Percentiles rank a stretch among this genome's conserved stretches.
phyloP scores from a whole-genome alignment of 1,284 basidiomycete genomes.

The Macrocybe sp. region DNA sequence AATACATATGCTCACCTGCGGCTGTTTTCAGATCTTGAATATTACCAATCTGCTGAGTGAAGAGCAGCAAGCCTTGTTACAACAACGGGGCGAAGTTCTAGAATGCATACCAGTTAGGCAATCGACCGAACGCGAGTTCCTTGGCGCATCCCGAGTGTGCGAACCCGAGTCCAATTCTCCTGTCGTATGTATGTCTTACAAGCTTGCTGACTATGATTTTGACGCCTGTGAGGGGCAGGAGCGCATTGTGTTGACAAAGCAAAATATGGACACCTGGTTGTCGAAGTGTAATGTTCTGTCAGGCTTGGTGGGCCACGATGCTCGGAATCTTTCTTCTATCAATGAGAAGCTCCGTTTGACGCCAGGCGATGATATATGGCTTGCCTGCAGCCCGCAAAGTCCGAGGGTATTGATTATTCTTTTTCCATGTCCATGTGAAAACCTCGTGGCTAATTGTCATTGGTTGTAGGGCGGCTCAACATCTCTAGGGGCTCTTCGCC shows the following conservation, averaged over 20 bases:
- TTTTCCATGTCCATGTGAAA: conserved; percentile 2
- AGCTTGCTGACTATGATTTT: neutral
- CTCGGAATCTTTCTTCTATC: conserved; percentile 21
- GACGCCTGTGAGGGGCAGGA: conserved; percentile 32
- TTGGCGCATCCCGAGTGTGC: conserved; percentile 35
- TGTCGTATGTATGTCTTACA: conserved; percentile 26
- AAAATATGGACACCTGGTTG: conserved; percentile 44
- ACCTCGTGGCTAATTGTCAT: neutral
- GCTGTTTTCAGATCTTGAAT: conserved; percentile 41
- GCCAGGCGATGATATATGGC: conserved; percentile 42
- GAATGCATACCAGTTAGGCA: conserved; percentile 54
- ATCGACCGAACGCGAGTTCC: conserved; percentile 33
- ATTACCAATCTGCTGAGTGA: conserved; percentile 42
- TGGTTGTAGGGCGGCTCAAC: conserved; percentile 76
- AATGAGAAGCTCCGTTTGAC: conserved; percentile 31
- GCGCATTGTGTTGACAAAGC: conserved; percentile 39
- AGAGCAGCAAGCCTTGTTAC: conserved; percentile 29
- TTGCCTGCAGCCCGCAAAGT: conserved; percentile 32
- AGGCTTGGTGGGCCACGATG: conserved; percentile 15
- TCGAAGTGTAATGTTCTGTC: conserved; percentile 24
- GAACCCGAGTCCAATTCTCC: conserved; percentile 21
- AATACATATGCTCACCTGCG: conserved; percentile 11
- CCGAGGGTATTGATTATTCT: conserved; percentile 28
- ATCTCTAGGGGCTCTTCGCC: conserved; percentile 69
- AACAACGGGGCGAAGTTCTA: conserved; percentile 38